A percentile compares a stretch with the other conserved stretches of the same genome.
Evolutionary conservation across 257 asterid species (phyloP).

Genomic region (Nicotiana obtusifolia): DNA sequence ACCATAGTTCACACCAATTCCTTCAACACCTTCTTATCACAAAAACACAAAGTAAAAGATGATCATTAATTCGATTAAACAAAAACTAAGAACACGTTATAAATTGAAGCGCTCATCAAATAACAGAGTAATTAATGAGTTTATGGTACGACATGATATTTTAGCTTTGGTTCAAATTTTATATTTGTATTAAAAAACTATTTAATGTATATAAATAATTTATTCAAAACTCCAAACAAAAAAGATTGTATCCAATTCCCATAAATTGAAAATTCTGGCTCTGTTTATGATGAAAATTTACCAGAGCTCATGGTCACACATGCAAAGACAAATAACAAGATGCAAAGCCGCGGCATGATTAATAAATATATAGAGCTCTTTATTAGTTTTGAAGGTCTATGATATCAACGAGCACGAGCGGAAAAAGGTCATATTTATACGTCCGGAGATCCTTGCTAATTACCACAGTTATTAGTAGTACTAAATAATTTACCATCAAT

Average conservation of each 20-base stretch:
- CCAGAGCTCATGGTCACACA: background rate
- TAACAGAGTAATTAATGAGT: background rate
- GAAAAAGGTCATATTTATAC: background rate
- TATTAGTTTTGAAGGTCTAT: background rate
- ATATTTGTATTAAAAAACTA: too few species aligned
- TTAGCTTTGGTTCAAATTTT: too few species aligned
- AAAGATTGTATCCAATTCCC: too few species aligned
- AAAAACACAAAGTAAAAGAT: background rate
- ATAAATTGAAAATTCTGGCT: too few species aligned
- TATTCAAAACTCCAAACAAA: too few species aligned
- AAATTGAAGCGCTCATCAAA: background rate
- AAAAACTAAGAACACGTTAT: background rate
- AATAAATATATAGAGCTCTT: background rate
- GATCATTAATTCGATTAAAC: background rate
- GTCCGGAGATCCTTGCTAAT: background rate
- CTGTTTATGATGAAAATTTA: background rate
- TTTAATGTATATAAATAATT: too few species aligned
- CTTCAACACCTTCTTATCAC: conserved; percentile 19
- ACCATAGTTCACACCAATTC: conserved; percentile 41
- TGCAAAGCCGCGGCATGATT: background rate
- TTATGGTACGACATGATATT: too few species aligned
- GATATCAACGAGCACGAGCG: background rate
- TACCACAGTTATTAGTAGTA: background rate
- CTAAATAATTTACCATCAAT: background rate
- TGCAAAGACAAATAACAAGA: background rate